Base-by-base conservation (phyloP, 2,329 filamentous ascomycete genomes). In the Capronia americana region DNA sequence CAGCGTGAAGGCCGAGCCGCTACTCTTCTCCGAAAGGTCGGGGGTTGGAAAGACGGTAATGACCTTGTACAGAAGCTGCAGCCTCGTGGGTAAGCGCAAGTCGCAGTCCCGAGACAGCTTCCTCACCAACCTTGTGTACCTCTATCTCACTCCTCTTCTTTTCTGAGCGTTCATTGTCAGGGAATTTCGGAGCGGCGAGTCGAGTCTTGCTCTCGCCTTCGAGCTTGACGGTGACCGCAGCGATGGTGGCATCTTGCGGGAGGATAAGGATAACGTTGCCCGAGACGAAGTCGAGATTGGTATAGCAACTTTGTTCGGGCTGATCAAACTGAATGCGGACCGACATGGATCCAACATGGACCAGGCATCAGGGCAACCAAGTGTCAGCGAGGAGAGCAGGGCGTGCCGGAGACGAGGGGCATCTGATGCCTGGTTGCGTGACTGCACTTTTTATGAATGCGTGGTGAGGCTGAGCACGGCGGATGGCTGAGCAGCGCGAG, bases 171-270 rank as follows among this genome's bases (percentile, higher is more conserved):
- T 79, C 79, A 77, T 78, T 72, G 63, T 78, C 74, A 1, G 77
- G 77, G 66, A 80, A 70, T 75, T 78, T 68, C 75, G 77, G 70
- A 17, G 77, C 79, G 2, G 77, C 75, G 17, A 84, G 75, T 48
- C 81, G 75, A 26, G 81, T 81, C 41, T 77, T 78, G 71, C 81
- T 83, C 69, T 83, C 82, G 24, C 80, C 81, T 68, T 84, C 81
- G 30, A 84, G 72, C 71, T 84, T 84, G 56, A 83, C 82, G 50
- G 79, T 79, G 44, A 84, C 80, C 4, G 77, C 77, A 48, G 78
- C 77, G 58, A 84, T 78, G 7, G 81, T 73, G 12, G 82, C 76
- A 71, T 82, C 79, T 0, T 75, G 75, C 1, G 74, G 72, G 7
- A 83, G 74, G 57, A 76, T 72, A 50, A 84, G 72, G n/a, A 81